Percentiles rank a stretch among this genome's conserved stretches.
phyloP scores from a whole-genome alignment of 345 rosid species.

The Salix udensis region DNA sequence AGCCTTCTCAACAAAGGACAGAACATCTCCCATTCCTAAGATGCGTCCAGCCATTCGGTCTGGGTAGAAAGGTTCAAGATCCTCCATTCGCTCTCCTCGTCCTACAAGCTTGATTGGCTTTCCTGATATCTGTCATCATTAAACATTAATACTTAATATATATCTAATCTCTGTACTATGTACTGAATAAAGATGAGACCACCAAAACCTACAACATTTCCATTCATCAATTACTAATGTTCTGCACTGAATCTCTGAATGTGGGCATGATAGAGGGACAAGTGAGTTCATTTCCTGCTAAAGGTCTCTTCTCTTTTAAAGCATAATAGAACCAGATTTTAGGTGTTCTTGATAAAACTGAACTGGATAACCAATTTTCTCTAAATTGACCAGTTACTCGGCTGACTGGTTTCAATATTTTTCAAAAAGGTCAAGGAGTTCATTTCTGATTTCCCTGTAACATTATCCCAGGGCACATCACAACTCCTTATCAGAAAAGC shows the following conservation, averaged over 20 bases:
- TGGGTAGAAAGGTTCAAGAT: constrained; percentile 98
- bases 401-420: not conserved
- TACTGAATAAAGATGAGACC: not conserved
- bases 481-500: not conserved
- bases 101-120: constrained; percentile 96
- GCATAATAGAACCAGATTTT: not conserved
- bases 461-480: not conserved
- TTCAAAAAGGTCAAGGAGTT: not conserved
- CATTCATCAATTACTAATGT: not conserved
- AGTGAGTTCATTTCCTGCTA: not conserved
- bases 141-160: constrained; percentile 5
- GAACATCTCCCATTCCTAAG: constrained; percentile 98
- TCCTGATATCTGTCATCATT: constrained; percentile 71
- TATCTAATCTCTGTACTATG: not conserved
- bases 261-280: not conserved
- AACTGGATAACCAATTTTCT: not conserved
- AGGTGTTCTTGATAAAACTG: not conserved
- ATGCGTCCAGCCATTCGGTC: constrained; percentile 97
- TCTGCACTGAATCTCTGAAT: not conserved
- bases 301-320: not conserved
- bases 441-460: not conserved
- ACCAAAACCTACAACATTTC: not conserved
- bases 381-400: not conserved
- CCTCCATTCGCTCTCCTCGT: constrained; percentile 95
- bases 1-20: constrained; percentile 95